A percentile compares a stretch with the other conserved stretches of the same genome.
These are phyloP conservation scores for Myriosclerotinia scirpicola DNA, from an alignment of 2,329 filamentous ascomycete species.

Conservation along the genomic window DNA sequence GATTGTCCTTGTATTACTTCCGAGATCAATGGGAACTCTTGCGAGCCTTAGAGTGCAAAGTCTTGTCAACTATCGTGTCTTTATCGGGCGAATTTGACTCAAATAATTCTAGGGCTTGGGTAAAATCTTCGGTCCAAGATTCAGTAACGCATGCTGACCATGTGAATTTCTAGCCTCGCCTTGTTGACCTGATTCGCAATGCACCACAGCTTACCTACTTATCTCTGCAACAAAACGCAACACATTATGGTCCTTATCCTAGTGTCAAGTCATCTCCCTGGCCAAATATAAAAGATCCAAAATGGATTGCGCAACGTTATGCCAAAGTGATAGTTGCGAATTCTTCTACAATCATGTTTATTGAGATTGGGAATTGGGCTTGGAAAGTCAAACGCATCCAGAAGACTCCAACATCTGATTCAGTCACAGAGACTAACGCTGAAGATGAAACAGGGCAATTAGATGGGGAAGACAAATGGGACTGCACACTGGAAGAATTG, in stretches of 20 bases:
- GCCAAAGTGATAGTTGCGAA: not conserved
- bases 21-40: not conserved
- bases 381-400: not conserved
- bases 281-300: not conserved
- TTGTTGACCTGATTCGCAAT: no score
- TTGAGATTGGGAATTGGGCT: not conserved
- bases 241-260: no score
- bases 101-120: not conserved
- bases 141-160: no score
- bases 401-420: not conserved
- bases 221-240: not conserved
- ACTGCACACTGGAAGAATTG: not conserved
- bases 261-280: not conserved
- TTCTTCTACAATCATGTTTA: not conserved
- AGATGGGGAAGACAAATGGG: not conserved
- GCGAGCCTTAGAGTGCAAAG: not conserved
- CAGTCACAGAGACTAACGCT: not conserved
- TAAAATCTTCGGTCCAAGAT: not conserved
- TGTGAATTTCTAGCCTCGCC: not conserved
- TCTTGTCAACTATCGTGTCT: not conserved
- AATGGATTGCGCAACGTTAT: not conserved
- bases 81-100: not conserved
- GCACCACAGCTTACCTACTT: no score
- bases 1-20: not conserved
- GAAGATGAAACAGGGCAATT: not conserved